Conservation (phyloP, 257 asterid genomes). For the Nicotiana paniculata region DNA sequence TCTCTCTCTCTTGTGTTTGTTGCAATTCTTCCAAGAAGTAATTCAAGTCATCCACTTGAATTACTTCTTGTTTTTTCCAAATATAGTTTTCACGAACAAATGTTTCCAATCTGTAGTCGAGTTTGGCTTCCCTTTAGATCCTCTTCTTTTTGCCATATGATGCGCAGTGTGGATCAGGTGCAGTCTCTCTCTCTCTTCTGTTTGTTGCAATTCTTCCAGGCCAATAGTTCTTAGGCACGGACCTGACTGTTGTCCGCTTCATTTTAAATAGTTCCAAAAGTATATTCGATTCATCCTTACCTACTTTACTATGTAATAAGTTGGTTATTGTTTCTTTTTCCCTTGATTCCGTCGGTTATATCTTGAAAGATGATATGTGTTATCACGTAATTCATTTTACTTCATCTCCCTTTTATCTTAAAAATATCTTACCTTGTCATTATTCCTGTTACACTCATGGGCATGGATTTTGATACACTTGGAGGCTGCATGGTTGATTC, state of each 20-base stretch:
- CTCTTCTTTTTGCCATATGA: background rate
- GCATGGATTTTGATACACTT: background rate
- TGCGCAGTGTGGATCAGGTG: background rate
- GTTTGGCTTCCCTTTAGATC: too few species aligned
- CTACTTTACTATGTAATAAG: background rate
- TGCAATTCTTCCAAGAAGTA: too few species aligned
- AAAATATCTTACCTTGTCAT: background rate
- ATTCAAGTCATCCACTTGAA: background rate
- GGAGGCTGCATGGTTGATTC: background rate
- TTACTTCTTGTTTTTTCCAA: background rate
- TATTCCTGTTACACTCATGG: background rate
- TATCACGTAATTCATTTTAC: background rate
- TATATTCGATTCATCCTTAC: background rate
- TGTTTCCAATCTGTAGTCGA: background rate
- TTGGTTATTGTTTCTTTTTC: background rate
- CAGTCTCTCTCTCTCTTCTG: background rate
- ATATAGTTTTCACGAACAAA: background rate
- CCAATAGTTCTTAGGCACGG: background rate
- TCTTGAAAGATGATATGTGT: background rate
- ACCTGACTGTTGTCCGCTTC: background rate
- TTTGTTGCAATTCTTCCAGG: background rate
- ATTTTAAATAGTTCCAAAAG: background rate
- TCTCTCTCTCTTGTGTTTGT: too few species aligned
- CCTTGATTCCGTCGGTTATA: background rate
- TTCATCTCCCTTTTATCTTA: background rate